Evolutionary conservation across 176 grass and related monocot genomes (phyloP).

Genomic region (Canna indica): DNA sequence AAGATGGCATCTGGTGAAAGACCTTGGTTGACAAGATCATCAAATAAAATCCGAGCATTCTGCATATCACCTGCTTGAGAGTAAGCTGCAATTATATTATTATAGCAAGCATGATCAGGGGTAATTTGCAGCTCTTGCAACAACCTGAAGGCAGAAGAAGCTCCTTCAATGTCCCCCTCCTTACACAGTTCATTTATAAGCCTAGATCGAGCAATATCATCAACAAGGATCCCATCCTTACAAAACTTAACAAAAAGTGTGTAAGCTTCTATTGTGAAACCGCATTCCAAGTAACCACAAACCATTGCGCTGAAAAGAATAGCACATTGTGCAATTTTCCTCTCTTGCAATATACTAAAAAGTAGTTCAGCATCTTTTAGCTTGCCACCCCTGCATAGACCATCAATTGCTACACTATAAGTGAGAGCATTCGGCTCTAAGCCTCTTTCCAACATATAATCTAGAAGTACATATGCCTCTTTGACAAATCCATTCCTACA

Average conservation of each 20-base stretch:
- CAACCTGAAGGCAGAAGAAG: conserved; percentile 45
- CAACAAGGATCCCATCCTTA: conserved; percentile 50
- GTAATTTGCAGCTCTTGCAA: conserved; percentile 53
- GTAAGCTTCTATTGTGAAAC: conserved; percentile 46
- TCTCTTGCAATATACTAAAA: conserved; percentile 44
- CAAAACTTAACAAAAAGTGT: conserved; percentile 47
- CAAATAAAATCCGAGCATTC: conserved; percentile 45
- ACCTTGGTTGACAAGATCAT: conserved; percentile 41
- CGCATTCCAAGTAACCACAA: conserved; percentile 59
- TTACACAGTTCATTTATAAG: conserved; percentile 55
- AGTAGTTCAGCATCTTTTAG: conserved; percentile 58
- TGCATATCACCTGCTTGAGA: conserved; percentile 37
- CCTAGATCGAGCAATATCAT: conserved; percentile 27
- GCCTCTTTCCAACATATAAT: conserved; percentile 49
- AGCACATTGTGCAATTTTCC: conserved; percentile 15
- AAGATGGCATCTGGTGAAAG: conserved; percentile 41
- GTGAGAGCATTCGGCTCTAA: conserved; percentile 50
- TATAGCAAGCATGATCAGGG: conserved; percentile 53
- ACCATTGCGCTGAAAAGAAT: conserved; percentile 68
- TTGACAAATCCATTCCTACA: conserved; percentile 46
- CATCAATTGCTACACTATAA: conserved; percentile 53
- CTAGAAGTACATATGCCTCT: conserved; percentile 51
- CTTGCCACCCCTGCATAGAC: conserved; percentile 57
- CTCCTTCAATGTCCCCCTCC: conserved; percentile 36
- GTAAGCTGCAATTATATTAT: conserved; percentile 52